A percentile compares a stretch with the other conserved stretches of the same genome.
These are phyloP conservation scores for Monosporozyma aquatica DNA, from an alignment of 805 yeast genomes.

Conservation along the genomic window DNA sequence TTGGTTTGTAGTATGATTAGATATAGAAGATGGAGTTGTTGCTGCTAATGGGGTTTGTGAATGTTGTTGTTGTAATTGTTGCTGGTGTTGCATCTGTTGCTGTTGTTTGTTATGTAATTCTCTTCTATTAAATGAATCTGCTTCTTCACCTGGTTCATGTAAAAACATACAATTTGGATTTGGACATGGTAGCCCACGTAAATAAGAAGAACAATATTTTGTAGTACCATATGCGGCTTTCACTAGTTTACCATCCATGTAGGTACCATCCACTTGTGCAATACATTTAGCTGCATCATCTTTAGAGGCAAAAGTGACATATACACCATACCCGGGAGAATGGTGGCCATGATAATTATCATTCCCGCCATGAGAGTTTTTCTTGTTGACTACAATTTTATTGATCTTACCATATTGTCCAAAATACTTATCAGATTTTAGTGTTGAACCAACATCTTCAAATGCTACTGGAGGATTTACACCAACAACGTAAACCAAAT, in stretches of 20 bases:
- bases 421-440: constrained; percentile 85
- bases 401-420: constrained; percentile 97
- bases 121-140: constrained; percentile 82
- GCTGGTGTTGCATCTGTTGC: constrained; percentile 28
- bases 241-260: constrained; percentile 81
- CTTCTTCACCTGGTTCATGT: constrained; percentile 99
- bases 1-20: background rate
- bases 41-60: background rate
- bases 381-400: constrained; percentile 85
- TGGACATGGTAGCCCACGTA: constrained; percentile 93
- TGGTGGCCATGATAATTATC: constrained; percentile 23
- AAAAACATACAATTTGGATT: constrained; percentile 98
- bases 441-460: constrained; percentile 72
- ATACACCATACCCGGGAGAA: constrained; percentile 79
- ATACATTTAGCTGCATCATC: constrained; percentile 96
- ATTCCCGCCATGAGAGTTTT: constrained; percentile 36
- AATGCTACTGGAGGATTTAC: constrained; percentile 67
- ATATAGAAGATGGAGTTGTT: background rate
- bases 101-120: constrained; percentile 32
- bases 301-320: constrained; percentile 84
- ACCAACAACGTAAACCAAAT: constrained; percentile 92
- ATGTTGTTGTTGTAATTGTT: constrained; percentile 24
- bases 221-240: constrained; percentile 98
- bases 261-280: constrained; percentile 81
- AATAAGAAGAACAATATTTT: constrained; percentile 91